phyloP scores from a whole-genome alignment of 306 rosid genomes.

The Cyamopsis tetragonoloba region DNA sequence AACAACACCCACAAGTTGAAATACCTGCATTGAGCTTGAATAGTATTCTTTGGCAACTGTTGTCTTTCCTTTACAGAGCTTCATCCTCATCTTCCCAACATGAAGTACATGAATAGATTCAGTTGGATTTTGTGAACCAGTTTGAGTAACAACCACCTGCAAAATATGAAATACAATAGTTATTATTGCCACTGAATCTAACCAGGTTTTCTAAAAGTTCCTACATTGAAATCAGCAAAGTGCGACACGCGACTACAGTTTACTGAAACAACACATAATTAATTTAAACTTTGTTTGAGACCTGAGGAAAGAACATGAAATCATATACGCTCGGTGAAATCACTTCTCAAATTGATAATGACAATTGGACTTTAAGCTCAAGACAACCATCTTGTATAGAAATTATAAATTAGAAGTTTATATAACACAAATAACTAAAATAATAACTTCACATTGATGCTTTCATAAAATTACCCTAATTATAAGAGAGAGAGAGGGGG shows the following conservation, averaged over 20 bases:
- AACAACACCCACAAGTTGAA: not conserved
- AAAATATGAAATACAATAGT: slow-evolving; percentile 12
- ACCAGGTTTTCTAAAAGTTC: not conserved
- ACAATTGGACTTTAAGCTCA: not conserved
- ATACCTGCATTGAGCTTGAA: slow-evolving; percentile 87
- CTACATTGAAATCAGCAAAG: not conserved
- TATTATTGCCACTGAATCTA: not conserved
- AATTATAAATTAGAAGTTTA: not conserved
- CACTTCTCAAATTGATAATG: not conserved
- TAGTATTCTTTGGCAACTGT: slow-evolving; percentile 76
- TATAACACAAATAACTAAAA: slow-evolving; percentile 9
- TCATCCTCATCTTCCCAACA: slow-evolving; percentile 91
- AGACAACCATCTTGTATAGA: no score
- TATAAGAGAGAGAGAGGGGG: not conserved
- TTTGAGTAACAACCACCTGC: slow-evolving; percentile 84
- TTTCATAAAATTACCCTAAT: not conserved
- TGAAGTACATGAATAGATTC: slow-evolving; percentile 81
- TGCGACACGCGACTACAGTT: not conserved
- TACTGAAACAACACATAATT: not conserved
- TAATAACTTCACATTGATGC: not conserved
- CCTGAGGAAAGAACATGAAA: not conserved
- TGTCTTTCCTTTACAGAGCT: slow-evolving; percentile 66
- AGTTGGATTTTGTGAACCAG: slow-evolving; percentile 47
- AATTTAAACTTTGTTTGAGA: not conserved
- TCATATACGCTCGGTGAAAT: not conserved